phyloP scores from a whole-genome alignment of 192 early-diverging fungal species.

The Chytriomyces sp. region DNA sequence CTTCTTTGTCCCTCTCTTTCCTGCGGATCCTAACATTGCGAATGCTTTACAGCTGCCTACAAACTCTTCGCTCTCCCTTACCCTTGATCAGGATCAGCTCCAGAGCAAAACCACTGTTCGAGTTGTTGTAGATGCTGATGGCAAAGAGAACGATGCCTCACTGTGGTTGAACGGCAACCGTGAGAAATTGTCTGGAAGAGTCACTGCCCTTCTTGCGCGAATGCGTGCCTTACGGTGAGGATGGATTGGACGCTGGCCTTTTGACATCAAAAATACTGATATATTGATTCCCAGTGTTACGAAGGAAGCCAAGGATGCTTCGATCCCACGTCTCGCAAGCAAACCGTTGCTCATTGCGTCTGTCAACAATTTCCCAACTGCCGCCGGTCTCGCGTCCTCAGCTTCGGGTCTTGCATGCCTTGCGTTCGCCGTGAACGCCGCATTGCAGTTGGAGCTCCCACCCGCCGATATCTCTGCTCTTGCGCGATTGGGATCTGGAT shows the following conservation, averaged over 20 bases:
- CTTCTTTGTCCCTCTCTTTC: no score
- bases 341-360: slow-evolving; percentile 85
- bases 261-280: background rate
- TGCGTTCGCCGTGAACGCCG: slow-evolving; percentile 74
- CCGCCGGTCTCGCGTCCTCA: slow-evolving; percentile 96
- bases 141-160: slow-evolving; percentile 65
- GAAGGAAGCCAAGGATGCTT: slow-evolving; percentile 35
- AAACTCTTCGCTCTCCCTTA: slow-evolving; percentile 96
- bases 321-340: slow-evolving; percentile 62
- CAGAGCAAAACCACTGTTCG: slow-evolving; percentile 94
- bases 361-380: slow-evolving; percentile 99
- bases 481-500: slow-evolving; percentile 94
- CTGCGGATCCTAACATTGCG: no score
- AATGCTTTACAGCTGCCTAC: slow-evolving; percentile 71
- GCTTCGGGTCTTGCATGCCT: slow-evolving; percentile 96
- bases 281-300: slow-evolving; percentile 58
- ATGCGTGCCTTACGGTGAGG: slow-evolving; percentile 71
- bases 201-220: slow-evolving; percentile 76
- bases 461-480: slow-evolving; percentile 81
- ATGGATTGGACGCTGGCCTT: slow-evolving; percentile 64
- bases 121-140: slow-evolving; percentile 37
- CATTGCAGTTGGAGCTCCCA: slow-evolving; percentile 34
- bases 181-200: slow-evolving; percentile 71
- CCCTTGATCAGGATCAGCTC: slow-evolving; percentile 94
- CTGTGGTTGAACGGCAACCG: slow-evolving; percentile 97